Evolutionary conservation across 176 grass and related monocot species (phyloP).

Genomic region (Zizania latifolia): DNA sequence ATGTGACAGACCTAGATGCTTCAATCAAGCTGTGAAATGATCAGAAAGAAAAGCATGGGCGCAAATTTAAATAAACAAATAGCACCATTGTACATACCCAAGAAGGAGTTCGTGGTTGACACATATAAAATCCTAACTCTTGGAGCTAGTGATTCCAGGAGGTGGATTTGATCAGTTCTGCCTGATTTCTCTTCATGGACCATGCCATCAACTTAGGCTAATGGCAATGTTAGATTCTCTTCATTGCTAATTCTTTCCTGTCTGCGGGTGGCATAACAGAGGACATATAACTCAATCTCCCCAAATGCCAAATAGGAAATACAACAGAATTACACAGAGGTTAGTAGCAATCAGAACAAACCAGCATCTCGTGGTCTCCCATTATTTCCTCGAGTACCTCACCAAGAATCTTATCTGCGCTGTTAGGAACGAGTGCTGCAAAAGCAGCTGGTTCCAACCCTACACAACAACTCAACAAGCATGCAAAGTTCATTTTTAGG

Average conservation of each 20-base stretch:
- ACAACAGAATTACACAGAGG: background rate
- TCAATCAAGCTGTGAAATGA: no score
- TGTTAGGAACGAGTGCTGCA: constrained; percentile 94
- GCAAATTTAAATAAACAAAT: no score
- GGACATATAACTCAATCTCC: background rate
- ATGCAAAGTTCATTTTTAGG: background rate
- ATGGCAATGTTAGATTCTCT: background rate
- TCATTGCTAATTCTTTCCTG: constrained; percentile 38
- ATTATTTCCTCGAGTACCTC: constrained; percentile 91
- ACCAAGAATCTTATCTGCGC: constrained; percentile 66
- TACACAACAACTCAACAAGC: constrained; percentile 11
- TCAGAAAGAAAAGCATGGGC: no score
- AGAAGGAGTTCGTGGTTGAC: no score
- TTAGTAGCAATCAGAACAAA: constrained; percentile 32
- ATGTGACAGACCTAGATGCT: no score
- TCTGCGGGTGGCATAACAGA: constrained; percentile 34
- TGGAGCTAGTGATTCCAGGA: background rate
- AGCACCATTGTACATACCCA: no score
- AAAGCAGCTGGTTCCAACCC: constrained; percentile 79
- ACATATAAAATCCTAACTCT: no score
- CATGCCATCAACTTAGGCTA: background rate
- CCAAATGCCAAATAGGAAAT: background rate
- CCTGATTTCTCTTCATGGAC: background rate
- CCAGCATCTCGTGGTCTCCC: constrained; percentile 94
- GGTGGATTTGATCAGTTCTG: background rate